A percentile compares a stretch with the other conserved stretches of the same genome.
phyloP scores from a whole-genome alignment of 2,329 filamentous ascomycete species.

The Cladosporium cucumerinum region DNA sequence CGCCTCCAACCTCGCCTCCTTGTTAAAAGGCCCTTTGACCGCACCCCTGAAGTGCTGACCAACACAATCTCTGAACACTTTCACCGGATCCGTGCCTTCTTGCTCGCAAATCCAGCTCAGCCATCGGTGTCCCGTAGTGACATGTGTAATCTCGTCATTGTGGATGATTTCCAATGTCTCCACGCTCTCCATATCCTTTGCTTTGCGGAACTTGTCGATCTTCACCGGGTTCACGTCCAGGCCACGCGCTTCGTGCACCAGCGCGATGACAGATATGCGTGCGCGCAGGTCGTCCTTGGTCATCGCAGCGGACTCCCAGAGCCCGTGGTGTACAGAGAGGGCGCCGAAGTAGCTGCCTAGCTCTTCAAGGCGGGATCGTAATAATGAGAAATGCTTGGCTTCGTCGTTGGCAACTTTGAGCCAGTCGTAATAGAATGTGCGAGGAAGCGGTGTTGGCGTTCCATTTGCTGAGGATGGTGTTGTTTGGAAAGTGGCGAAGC shows the following conservation, averaged over 20 bases:
- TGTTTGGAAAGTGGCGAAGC: slow-evolving; percentile 18
- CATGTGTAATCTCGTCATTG: slow-evolving; percentile 20
- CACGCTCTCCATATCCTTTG: slow-evolving; percentile 18
- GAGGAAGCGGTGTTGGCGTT: slow-evolving; percentile 9
- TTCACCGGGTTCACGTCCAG: slow-evolving; percentile 19
- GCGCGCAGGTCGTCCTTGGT: slow-evolving; percentile 19
- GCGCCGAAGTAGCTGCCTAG: slow-evolving; percentile 19
- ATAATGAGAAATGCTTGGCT: slow-evolving; percentile 19
- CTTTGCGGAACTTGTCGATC: slow-evolving; percentile 19
- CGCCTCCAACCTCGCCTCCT: slow-evolving; percentile 17
- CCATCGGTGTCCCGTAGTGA: slow-evolving; percentile 20
- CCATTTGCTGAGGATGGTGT: not conserved
- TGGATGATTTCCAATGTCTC: slow-evolving; percentile 19
- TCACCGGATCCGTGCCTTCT: slow-evolving; percentile 19
- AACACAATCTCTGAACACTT: slow-evolving; percentile 17
- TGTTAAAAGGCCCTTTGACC: slow-evolving; percentile 20
- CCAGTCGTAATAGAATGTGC: slow-evolving; percentile 21
- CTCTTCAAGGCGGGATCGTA: slow-evolving; percentile 18
- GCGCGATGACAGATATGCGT: slow-evolving; percentile 19
- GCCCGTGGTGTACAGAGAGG: slow-evolving; percentile 19
- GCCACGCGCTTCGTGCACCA: slow-evolving; percentile 20
- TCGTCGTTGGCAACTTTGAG: slow-evolving; percentile 21
- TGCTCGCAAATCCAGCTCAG: slow-evolving; percentile 20
- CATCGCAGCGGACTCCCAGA: slow-evolving; percentile 18
- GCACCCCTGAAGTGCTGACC: slow-evolving; percentile 17